Evolutionary conservation across 176 grass and related monocot genomes (phyloP), one percentile per base, ranked within the genome.

Genomic region (Aegilops tauschii): DNA sequence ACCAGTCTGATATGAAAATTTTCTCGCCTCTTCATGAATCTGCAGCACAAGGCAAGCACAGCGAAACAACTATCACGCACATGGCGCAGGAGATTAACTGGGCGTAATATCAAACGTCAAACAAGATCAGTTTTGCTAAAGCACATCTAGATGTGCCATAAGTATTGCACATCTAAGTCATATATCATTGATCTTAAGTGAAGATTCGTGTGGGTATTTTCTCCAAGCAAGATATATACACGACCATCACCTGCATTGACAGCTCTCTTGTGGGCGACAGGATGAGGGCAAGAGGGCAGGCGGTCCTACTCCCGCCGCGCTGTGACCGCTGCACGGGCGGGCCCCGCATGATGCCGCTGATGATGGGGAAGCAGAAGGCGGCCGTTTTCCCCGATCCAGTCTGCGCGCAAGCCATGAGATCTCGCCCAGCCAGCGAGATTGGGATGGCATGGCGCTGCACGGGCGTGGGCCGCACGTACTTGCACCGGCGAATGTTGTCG

Each of bases 391-490:
- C 97, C 0, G 96, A 96, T 1, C 96, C 96, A 0, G 96, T 98
- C 88, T 96, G 96, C 74, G 96, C 96, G 78, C 96, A 98, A 1
- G 93, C 96, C 96, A 98, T 98, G 74, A 98, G 92, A 86, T 96
- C 96, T 70, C 96, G 34, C 5, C 96, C 96, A 0, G 75, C 86
- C 0, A 98, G 81, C 62, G 92, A 92, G 83, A 98, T 96, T 4
- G 96, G 93, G 72, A 98, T 96, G 23, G 93, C 93, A 81, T 99
- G 78, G 9, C 97, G 92, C 90, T 99, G 97, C 27, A 99, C 97
- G 20, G 97, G 97, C 1, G 97, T 99, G 3, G 97, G 97, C 36
- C 86, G 92, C 83, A 99, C 97, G 61, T 96, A 99, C 80, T 82
- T 82, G 92, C 97, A 99, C 1, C 94, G 92, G 54, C 92, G 92